Percentiles rank a stretch among this genome's conserved stretches.
Conservation (phyloP, 2,329 filamentous ascomycete species). For the Colletotrichum costaricense region DNA sequence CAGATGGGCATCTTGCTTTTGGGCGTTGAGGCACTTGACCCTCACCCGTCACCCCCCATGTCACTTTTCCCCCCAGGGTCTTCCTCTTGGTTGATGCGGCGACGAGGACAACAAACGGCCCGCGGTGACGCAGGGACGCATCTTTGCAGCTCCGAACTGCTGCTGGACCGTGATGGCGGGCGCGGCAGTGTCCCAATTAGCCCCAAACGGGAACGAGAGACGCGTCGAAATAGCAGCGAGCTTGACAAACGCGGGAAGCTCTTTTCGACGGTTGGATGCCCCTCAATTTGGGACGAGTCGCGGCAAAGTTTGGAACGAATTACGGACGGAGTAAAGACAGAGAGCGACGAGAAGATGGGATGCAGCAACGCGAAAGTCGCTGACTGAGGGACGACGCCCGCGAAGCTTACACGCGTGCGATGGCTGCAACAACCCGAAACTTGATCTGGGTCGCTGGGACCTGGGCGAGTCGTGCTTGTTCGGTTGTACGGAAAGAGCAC, state of each 20-base stretch:
- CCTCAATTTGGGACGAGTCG: slow-evolving; percentile 22
- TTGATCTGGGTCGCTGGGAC: slow-evolving; percentile 1
- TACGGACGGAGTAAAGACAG: background rate
- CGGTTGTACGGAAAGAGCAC: background rate
- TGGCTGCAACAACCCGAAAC: slow-evolving; percentile 21
- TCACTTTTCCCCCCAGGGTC: slow-evolving; percentile 21
- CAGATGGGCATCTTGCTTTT: slow-evolving; percentile 25
- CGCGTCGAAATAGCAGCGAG: slow-evolving; percentile 11
- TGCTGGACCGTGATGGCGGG: background rate
- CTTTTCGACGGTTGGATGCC: background rate
- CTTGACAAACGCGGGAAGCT: slow-evolving; percentile 4
- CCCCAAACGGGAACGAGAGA: slow-evolving; percentile 19
- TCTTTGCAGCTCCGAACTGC: background rate
- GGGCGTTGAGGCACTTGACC: slow-evolving; percentile 27
- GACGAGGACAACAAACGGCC: slow-evolving; percentile 26
- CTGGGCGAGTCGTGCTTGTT: slow-evolving; percentile 5
- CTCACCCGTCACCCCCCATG: slow-evolving; percentile 8
- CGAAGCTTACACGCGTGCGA: slow-evolving; percentile 11
- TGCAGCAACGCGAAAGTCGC: slow-evolving; percentile 3
- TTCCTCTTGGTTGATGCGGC: slow-evolving; percentile 30
- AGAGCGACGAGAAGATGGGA: background rate
- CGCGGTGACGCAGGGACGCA: slow-evolving; percentile 20
- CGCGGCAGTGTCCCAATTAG: background rate
- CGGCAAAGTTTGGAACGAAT: background rate
- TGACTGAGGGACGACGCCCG: slow-evolving; percentile 1